Conservation (phyloP, 2,329 filamentous ascomycete species). For the Alternaria longipes region DNA sequence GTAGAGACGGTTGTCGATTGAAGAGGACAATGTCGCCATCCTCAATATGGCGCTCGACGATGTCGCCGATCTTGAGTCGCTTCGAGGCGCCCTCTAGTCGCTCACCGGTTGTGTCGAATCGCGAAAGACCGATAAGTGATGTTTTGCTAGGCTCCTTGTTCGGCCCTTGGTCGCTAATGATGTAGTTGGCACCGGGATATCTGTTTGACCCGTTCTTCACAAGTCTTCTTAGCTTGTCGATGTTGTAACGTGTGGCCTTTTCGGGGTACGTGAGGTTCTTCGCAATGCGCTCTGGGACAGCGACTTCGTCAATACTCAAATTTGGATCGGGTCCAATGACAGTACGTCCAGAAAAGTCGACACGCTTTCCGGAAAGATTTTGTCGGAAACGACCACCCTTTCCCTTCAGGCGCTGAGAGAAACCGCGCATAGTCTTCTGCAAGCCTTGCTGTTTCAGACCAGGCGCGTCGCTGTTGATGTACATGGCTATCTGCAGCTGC, state of each 20-base stretch:
- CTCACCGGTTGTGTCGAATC: conserved; percentile 57
- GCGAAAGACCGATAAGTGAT: conserved; percentile 67
- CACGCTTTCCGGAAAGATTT: conserved; percentile 96
- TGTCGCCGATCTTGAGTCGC: conserved; percentile 80
- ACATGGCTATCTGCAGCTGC: conserved; percentile 94
- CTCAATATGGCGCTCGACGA: conserved; percentile 93
- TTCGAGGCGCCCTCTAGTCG: conserved; percentile 76
- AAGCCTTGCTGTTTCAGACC: conserved; percentile 89
- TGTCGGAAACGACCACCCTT: conserved; percentile 98
- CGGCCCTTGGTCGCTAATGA: conserved; percentile 69
- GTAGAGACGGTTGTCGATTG: conserved; percentile 95
- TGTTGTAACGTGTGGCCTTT: conserved; percentile 83
- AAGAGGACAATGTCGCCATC: conserved; percentile 97
- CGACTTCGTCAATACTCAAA: conserved; percentile 90
- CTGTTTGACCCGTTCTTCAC: conserved; percentile 78
- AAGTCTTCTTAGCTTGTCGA: conserved; percentile 78
- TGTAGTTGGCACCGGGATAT: conserved; percentile 88
- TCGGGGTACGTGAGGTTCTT: conserved; percentile 97
- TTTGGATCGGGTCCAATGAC: conserved; percentile 99
- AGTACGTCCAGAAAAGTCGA: conserved; percentile 96
- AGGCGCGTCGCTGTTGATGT: conserved; percentile 96
- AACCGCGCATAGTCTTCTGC: conserved; percentile 88
- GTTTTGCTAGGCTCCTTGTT: conserved; percentile 68
- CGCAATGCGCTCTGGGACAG: conserved; percentile 89
- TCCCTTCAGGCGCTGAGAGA: conserved; percentile 94